Evolutionary conservation across 306 rosid genomes (phyloP).

Genomic region (Cucurbita argyrosperma): DNA sequence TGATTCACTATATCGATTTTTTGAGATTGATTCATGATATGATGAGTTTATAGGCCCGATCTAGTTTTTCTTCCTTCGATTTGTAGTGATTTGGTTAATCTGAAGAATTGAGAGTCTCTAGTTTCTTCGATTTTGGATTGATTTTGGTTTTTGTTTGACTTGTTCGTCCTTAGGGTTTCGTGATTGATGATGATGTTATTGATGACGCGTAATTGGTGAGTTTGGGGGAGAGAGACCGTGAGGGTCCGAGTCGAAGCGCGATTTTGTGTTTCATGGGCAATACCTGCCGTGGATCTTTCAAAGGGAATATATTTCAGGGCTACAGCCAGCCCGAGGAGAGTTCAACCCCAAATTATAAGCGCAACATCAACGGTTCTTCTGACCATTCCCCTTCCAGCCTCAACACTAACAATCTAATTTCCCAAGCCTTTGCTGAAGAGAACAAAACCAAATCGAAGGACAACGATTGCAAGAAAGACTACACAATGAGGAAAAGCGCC

Average conservation of each 20-base stretch:
- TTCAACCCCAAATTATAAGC: conserved; percentile 26
- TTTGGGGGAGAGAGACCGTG: conserved; percentile 14
- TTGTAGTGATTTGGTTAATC: neutral
- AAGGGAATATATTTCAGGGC: conserved; percentile 53
- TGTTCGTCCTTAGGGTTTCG: neutral
- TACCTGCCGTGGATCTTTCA: conserved; percentile 82
- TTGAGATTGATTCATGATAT: neutral
- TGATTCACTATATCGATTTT: neutral
- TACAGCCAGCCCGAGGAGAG: conserved; percentile 33
- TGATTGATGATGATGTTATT: neutral
- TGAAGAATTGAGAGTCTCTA: neutral
- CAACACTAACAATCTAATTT: conserved; percentile 22
- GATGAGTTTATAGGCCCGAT: neutral
- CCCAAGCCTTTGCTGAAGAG: conserved; percentile 28
- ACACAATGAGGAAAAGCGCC: conserved; percentile 36
- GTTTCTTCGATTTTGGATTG: neutral
- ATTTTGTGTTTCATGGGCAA: conserved; percentile 58
- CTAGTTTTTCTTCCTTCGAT: neutral
- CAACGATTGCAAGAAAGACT: conserved; percentile 18
- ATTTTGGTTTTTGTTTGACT: neutral
- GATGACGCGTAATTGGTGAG: conserved; percentile 26
- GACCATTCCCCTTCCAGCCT: conserved; percentile 29
- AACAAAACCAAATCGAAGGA: conserved; percentile 5
- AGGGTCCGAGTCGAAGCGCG: neutral
- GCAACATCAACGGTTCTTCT: conserved; percentile 27